Evolutionary conservation across 805 yeast species (phyloP), one percentile per base, ranked within the genome.

Genomic region (Metschnikowia cubensis): DNA sequence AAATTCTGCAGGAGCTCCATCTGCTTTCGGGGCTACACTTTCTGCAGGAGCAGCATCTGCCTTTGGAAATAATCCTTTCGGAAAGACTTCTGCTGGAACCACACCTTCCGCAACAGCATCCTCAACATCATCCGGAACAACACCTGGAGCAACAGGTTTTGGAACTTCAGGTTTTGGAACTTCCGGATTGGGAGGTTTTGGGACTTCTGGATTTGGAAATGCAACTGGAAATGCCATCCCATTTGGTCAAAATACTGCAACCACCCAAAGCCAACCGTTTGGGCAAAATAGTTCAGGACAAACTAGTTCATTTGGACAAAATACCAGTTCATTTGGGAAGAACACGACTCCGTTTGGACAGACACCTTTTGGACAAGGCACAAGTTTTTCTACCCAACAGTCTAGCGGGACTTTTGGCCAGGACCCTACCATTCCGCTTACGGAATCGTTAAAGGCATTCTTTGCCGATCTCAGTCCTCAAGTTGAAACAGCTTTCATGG

Each of bases 401-500:
- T 25, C 11, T 25, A 25, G 29, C 29, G 35, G 21, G 17, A 5
- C 33, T 7, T 35, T 15, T 3, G 38, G 21, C 34, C 39, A 43
- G 8, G 32, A 6, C 5, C 11, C 37, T 15, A 17, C n/a, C 5
- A 22, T 5, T 32, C 35, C 41, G 11, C 22, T 42, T 2, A 22
- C 15, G 15, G 21, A 21, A 1, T 11, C 35, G n/a, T 13, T 32
- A 22, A 41, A n/a, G 22, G 45, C 34, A 14, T 45, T 45, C 2
- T 58, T 66, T 4, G 70, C 67, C 0, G 79, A 76, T 3, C 56
- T 83, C 3, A 67, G 77, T 43, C 77, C 75, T 4, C 67, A 59
- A 2, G 71, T 82, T 0, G 43, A 70, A 8, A 70, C 66, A 5
- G 75, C 76, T 20, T 89, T 87, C 62, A 61, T 73, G 53, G 71